Percentiles rank a stretch among this genome's conserved stretches.
These are phyloP conservation scores for Moesziomyces aphidis DNA, from an alignment of 1,284 basidiomycete genomes.

Conservation along the genomic window DNA sequence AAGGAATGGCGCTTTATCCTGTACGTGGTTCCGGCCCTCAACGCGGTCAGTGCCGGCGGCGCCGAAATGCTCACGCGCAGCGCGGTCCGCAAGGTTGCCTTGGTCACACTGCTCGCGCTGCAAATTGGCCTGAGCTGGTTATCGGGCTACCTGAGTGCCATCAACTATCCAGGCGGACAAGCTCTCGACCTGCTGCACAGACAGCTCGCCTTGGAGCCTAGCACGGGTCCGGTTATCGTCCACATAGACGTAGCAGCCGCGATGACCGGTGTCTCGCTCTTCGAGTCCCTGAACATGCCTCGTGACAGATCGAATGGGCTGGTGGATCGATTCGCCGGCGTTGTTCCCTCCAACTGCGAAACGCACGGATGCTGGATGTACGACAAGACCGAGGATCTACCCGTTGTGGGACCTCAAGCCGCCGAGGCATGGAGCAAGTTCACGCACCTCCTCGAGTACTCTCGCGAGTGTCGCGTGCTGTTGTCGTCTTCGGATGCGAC, in stretches of 20 bases:
- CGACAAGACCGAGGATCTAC: conserved; percentile 60
- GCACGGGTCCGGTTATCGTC: conserved; percentile 9
- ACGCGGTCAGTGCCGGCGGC: conserved; percentile 80
- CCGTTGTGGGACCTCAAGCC: conserved; percentile 9
- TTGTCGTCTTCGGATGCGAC: not conserved
- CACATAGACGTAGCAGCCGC: conserved; percentile 85
- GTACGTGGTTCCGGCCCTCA: conserved; percentile 85
- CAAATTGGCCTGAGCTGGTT: conserved; percentile 41
- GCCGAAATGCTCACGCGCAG: conserved; percentile 70
- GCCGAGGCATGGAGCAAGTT: conserved; percentile 26
- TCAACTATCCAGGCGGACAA: conserved; percentile 90
- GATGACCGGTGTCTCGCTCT: conserved; percentile 90
- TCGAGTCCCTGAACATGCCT: conserved; percentile 76
- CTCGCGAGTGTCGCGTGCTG: conserved; percentile 23
- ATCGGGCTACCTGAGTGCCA: conserved; percentile 74
- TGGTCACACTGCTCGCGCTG: conserved; percentile 10
- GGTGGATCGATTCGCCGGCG: conserved; percentile 4
- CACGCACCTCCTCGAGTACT: conserved; percentile 49
- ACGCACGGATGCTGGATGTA: conserved; percentile 39
- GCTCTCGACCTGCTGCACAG: conserved; percentile 78
- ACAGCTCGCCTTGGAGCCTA: conserved; percentile 6
- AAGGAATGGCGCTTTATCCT: conserved; percentile 94
- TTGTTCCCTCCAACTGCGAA: conserved; percentile 8
- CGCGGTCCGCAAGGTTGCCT: conserved; percentile 8
- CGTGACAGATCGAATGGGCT: conserved; percentile 7